Evolutionary conservation across 78 protist genomes (phyloP), one percentile per base, ranked within the genome.

Genomic region (Dictyostelium purpureum): DNA sequence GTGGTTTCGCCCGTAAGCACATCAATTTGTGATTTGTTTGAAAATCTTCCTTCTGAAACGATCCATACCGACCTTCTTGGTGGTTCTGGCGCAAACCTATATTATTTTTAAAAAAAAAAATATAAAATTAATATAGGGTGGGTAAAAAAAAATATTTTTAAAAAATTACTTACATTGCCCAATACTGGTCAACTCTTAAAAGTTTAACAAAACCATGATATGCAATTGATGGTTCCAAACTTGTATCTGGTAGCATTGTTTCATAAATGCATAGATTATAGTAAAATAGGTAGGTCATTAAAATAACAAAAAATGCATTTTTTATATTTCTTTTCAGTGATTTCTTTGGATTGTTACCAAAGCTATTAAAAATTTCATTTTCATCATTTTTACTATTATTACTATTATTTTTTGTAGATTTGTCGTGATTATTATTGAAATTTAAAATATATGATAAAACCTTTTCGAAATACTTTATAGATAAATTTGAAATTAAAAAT

Each of bases 51-150:
- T 33, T 43, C 54, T 31, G 65, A 12, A 16, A 61, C 63, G 9
- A 73, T 9, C 91, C 91, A 85, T 31, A 21, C 16, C 28, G 74
- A 54, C 6, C n/a, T 40, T 16, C 56, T 59, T 26, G 91, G 91
- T 33, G 91, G 80, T n/a, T 75, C 57, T 18, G 91, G 91, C 37
- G 91, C 91, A 59, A 85, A 85, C 91, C 45, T 67, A 33, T n/a
- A n/a, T n/a, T n/a, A 77, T 77, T n/a, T 47, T 49, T 76, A 63
- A 67, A 38, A n/a, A 42, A 16, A 63, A 59, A n/a, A 63, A 54
- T 4, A 70, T 45, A 70, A 40, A 7, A 31, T n/a, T 49, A 73
- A 42, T n/a, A 21, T 26, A 43, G 26, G 2, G 7, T 35, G 57
- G 28, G 19, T 81, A 16, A 54, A n/a, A 40, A 14, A 14, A 5